phyloP scores from a whole-genome alignment of 495 filamentous ascomycete genomes.

The Trypethelium eluteriae region DNA sequence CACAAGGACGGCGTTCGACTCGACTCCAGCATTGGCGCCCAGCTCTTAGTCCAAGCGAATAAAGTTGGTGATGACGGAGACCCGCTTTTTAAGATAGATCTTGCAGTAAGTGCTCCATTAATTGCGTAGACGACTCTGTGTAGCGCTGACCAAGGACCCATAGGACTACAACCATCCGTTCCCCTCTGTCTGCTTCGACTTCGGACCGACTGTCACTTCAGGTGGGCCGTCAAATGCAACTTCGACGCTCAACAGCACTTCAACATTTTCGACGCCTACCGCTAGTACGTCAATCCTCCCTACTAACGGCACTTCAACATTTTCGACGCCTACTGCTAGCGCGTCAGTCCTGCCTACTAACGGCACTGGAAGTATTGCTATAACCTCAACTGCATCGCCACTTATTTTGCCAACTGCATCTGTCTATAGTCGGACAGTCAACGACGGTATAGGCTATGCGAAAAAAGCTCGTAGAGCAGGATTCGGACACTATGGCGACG shows the following conservation, averaged over 20 bases:
- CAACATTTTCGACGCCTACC: neutral
- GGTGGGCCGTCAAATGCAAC: neutral
- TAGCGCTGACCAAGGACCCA: neutral
- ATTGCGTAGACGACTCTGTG: neutral
- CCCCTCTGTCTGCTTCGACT: neutral
- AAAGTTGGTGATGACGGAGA: conserved; percentile 14
- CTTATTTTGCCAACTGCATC: too few relatives aligned
- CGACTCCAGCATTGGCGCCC: conserved; percentile 16
- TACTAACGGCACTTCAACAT: neutral
- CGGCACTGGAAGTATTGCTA: neutral
- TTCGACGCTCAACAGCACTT: neutral
- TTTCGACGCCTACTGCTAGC: neutral
- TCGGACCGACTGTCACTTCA: neutral
- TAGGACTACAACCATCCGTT: neutral
- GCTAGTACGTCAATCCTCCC: neutral
- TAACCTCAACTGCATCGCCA: too few relatives aligned
- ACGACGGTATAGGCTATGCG: too few relatives aligned
- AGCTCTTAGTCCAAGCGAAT: conserved; percentile 16
- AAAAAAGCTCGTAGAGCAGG: too few relatives aligned
- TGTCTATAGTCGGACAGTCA: too few relatives aligned
- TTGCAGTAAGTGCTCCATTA: conserved; percentile 20
- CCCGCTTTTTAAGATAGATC: conserved; percentile 18
- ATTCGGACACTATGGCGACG: too few relatives aligned
- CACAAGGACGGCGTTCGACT: conserved; percentile 17
- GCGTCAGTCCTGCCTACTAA: neutral